Evolutionary conservation across 306 rosid species (phyloP).

Genomic region (Cicer yamashitae): DNA sequence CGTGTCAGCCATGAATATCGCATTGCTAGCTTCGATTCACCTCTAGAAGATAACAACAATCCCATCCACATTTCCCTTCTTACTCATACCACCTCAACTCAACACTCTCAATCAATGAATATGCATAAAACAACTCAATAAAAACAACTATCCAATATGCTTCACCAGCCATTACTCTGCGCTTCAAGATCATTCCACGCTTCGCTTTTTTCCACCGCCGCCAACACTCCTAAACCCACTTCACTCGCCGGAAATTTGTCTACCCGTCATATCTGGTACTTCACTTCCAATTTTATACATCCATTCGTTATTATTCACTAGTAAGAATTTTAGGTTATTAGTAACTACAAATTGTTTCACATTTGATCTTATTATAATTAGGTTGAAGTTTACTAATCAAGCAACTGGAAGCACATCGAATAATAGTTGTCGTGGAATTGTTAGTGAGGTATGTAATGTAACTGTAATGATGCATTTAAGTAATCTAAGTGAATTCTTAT

Average conservation of each 20-base stretch:
- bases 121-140: background rate
- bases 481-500: slow-evolving; percentile 13
- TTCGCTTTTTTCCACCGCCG: slow-evolving; percentile 33
- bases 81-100: background rate
- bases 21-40: background rate
- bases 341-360: slow-evolving; percentile 9
- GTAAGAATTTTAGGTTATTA: slow-evolving; percentile 29
- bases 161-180: slow-evolving; percentile 58
- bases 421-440: slow-evolving; percentile 46
- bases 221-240: slow-evolving; percentile 19
- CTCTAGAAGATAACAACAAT: background rate
- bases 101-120: background rate
- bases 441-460: slow-evolving; percentile 58
- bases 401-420: slow-evolving; percentile 52
- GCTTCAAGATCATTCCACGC: slow-evolving; percentile 51
- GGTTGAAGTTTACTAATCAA: slow-evolving; percentile 62
- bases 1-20: slow-evolving; percentile 4
- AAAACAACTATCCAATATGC: slow-evolving; percentile 49
- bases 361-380: slow-evolving; percentile 40
- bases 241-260: slow-evolving; percentile 48
- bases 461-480: slow-evolving; percentile 15
- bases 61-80: background rate
- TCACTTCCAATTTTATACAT: slow-evolving; percentile 15
- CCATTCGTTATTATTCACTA: background rate
- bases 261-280: slow-evolving; percentile 56